These are phyloP conservation scores for Trichoderma pleuroti DNA, from an alignment of 2,329 filamentous ascomycete species.

Conservation along the genomic window DNA sequence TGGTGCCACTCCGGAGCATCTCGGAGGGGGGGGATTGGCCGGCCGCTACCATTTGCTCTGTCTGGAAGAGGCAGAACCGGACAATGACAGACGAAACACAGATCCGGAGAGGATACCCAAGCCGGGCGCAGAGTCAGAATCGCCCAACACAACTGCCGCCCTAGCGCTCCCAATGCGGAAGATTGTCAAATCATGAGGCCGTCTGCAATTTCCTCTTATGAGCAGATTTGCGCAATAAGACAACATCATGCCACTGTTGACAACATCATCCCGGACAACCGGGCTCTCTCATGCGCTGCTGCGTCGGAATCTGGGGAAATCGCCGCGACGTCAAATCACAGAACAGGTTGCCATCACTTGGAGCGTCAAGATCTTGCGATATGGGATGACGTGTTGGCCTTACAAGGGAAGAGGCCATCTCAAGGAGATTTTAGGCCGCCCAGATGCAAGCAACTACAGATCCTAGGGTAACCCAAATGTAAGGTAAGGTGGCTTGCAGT, in stretches of 20 bases:
- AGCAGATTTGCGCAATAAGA: background rate
- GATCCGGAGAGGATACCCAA: background rate
- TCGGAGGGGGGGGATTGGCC: background rate
- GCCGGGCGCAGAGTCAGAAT: background rate
- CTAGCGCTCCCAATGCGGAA: background rate
- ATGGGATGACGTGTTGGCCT: background rate
- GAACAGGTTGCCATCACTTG: background rate
- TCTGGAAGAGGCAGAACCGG: background rate
- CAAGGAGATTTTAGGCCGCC: background rate
- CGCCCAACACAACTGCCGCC: background rate
- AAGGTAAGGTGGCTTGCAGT: background rate
- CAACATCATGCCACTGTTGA: conserved; percentile 1
- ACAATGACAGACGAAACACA: background rate
- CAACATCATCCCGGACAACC: background rate
- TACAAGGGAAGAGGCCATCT: background rate
- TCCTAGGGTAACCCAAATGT: background rate
- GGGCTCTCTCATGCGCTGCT: background rate
- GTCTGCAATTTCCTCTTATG: conserved; percentile 7
- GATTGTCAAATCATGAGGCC: background rate
- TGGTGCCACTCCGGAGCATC: conserved; percentile 19
- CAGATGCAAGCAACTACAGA: background rate
- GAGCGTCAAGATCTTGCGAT: background rate
- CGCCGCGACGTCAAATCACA: background rate
- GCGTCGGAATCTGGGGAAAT: background rate
- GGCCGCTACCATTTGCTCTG: background rate